Evolutionary conservation across 2,329 filamentous ascomycete species (phyloP), one percentile per base, ranked within the genome.

Genomic region (Trichoderma breve): DNA sequence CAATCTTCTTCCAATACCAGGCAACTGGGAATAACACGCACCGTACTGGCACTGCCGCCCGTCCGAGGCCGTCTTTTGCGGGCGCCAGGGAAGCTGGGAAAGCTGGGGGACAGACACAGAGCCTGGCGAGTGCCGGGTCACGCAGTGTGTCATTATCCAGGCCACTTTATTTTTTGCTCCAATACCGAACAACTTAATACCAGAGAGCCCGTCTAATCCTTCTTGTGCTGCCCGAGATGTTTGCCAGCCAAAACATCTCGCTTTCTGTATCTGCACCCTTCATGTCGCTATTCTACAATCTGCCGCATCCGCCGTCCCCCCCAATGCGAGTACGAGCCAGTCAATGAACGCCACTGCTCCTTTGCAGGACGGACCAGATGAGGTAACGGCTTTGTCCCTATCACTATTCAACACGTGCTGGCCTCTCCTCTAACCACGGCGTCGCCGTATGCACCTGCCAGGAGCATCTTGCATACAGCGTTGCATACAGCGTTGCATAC

Each of bases 391-490:
- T 32, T 26, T 24, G 53, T 69, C 21, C 66, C 66, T 69, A 69
- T 69, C 55, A 69, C 21, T 61, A 21, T 36, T 32, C 26, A 69
- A 69, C 66, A 69, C 66, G 66, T 69, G 66, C 66, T 61, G 36
- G 66, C 66, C 39, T 69, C 66, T 69, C 55, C 66, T 69, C 66
- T 51, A 69, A 69, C 66, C 66, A 69, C 66, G 66, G 66, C 55
- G 66, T 61, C 66, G 66, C 66, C 66, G 66, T 69, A 61, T 69
- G 66, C 66, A 69, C 66, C 66, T 69, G 66, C 66, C 66, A 69
- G 66, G 66, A 69, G 66, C 66, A 69, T 69, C 66, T 69, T 62
- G 66, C 66, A 69, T 68, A 34, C 39, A 69, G 66, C 55, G 66
- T 69, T 30, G 58, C 66, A 69, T 60, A 60, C 55, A 60, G 55